Evolutionary conservation across 257 asterid species (phyloP).

Genomic region (Thymus quinquecostatus): DNA sequence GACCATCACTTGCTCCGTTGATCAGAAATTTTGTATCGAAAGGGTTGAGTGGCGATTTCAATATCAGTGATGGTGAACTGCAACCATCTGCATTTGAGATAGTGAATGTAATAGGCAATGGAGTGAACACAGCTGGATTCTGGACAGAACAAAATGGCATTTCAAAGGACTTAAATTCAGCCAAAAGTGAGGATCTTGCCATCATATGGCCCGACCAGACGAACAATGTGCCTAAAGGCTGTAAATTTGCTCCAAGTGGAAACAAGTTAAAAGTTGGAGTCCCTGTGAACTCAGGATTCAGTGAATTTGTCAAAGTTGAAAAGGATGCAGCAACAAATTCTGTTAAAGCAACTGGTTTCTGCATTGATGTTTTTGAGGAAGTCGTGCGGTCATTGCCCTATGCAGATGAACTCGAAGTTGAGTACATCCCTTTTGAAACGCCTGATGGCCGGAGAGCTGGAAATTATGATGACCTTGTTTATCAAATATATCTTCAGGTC

Average conservation of each 20-base stretch:
- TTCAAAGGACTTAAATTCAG: constrained; percentile 15
- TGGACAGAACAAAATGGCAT: constrained; percentile 25
- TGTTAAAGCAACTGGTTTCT: constrained; percentile 39
- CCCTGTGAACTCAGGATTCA: constrained; percentile 38
- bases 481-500: constrained; percentile 37
- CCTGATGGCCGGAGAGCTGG: constrained; percentile 7
- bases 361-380: constrained; percentile 41
- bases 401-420: constrained; percentile 30
- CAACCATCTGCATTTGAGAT: constrained; percentile 44
- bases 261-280: constrained; percentile 49
- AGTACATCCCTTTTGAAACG: constrained; percentile 30
- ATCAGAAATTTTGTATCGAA: constrained; percentile 32
- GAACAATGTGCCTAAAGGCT: constrained; percentile 45
- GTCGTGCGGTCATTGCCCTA: constrained; percentile 37
- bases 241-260: constrained; percentile 50
- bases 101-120: constrained; percentile 48
- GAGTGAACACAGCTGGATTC: constrained; percentile 16
- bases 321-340: constrained; percentile 41
- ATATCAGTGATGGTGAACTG: constrained; percentile 39
- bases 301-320: constrained; percentile 38
- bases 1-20: constrained; percentile 37
- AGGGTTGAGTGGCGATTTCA: constrained; percentile 59
- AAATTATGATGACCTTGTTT: constrained; percentile 37
- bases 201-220: constrained; percentile 58
- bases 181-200: not conserved